Evolutionary conservation across 2,329 filamentous ascomycete species (phyloP), one percentile per base, ranked within the genome.

Genomic region (Massarina eburnea): DNA sequence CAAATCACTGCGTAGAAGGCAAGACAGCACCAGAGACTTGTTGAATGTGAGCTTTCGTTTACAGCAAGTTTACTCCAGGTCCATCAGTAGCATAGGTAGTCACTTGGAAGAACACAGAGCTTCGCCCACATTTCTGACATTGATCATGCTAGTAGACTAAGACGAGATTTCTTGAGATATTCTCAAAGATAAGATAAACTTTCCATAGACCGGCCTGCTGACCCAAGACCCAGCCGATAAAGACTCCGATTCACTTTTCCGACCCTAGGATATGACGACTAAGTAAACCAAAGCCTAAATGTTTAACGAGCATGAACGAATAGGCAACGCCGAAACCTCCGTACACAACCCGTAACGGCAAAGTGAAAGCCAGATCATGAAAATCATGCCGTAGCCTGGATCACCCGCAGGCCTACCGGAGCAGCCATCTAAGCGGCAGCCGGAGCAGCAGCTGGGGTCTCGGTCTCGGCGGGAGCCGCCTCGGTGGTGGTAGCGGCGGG

Each of bases 381-480:
- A 15, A 24, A 18, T 42, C 35, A 43, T 40, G 43, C 35, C 18
- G 34, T 36, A 36, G n/a, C 22, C 47, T 43, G 29, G 48, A 24
- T 39, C 27, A 41, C 43, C 32, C 36, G 18, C 43, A 43, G 26
- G 36, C 43, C 43, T 35, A 12, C 37, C 41, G 41, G 21, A 32
- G 34, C 41, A 32, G 37, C 43, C 21, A 60, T 59, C 62, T 70
- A 69, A 58, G 66, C 64, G 43, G 63, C 55, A 49, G 59, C 52
- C 38, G 61, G 53, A 29, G 62, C 60, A 35, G 61, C 61, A 43
- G 63, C 54, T 34, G 63, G 54, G 41, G 57, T 49, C 50, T 62
- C 58, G 27, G 57, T 49, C 12, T 45, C 39, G 49, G 57, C 54
- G 30, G 57, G 49, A 36, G 54, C 42, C 15, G 51, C 27, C 33